Percentiles rank a stretch among this genome's conserved stretches.
These are phyloP conservation scores for Geotrichum carabidarum DNA, from an alignment of 1,139 yeast genomes.

Conservation along the genomic window DNA sequence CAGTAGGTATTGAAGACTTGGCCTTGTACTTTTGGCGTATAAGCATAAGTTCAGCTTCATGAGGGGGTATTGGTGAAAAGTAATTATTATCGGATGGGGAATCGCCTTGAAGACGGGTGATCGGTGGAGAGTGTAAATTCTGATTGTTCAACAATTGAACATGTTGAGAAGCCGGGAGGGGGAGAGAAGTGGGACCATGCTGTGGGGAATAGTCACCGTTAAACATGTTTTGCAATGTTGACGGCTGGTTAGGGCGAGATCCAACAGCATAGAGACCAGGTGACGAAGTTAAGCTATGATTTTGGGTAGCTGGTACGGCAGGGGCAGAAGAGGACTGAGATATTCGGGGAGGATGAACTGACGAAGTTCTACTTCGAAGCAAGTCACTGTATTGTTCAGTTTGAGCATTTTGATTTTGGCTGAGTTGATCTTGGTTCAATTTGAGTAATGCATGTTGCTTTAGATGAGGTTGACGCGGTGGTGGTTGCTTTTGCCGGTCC, in stretches of 20 bases:
- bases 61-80: slow-evolving; percentile 19
- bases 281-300: slow-evolving; percentile 8
- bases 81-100: slow-evolving; percentile 15
- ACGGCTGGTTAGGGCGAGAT: slow-evolving; percentile 2
- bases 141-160: slow-evolving; percentile 11
- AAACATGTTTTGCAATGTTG: not conserved
- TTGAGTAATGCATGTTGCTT: slow-evolving; percentile 1
- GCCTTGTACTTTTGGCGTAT: slow-evolving; percentile 37
- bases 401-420: not conserved
- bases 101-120: slow-evolving; percentile 10
- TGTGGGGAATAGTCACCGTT: slow-evolving; percentile 4
- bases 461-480: slow-evolving; percentile 4
- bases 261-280: slow-evolving; percentile 14
- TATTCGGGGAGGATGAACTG: slow-evolving; percentile 3
- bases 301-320: not conserved
- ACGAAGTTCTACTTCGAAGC: slow-evolving; percentile 1
- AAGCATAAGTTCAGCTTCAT: slow-evolving; percentile 20
- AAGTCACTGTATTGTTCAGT: slow-evolving; percentile 3
- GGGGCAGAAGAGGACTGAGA: slow-evolving; percentile 7
- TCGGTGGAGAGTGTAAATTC: slow-evolving; percentile 18
- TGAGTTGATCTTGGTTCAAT: not conserved
- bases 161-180: slow-evolving; percentile 9
- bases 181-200: slow-evolving; percentile 1
- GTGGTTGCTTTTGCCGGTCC: slow-evolving; percentile 20
- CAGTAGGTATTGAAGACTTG: slow-evolving; percentile 40